phyloP scores from a whole-genome alignment of 2,329 filamentous ascomycete genomes.

The Ophiostoma montium region DNA sequence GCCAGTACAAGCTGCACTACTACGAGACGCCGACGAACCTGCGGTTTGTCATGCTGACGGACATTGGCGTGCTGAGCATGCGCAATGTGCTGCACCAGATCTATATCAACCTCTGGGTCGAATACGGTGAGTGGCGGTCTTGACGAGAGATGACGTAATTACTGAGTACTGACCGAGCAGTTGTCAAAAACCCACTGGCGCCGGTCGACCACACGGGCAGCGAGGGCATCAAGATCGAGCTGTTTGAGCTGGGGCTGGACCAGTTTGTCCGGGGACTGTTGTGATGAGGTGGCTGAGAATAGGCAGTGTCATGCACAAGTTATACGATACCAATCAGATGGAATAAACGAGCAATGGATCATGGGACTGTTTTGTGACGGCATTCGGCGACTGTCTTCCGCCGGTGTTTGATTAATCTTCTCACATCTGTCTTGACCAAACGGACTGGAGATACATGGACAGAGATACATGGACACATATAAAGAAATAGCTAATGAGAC shows the following conservation, averaged over 20 bases:
- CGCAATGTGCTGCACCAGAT: constrained; percentile 93
- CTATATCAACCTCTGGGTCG: constrained; percentile 94
- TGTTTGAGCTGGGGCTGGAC: constrained; percentile 60
- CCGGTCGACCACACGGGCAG: constrained; percentile 56
- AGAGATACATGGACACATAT: neutral
- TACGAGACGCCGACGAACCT: constrained; percentile 95
- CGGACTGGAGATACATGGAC: too few relatives aligned
- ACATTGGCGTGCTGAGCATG: constrained; percentile 79
- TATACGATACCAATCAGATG: neutral
- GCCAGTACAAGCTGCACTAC: constrained; percentile 95
- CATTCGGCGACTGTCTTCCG: neutral
- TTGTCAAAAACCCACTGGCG: constrained; percentile 56
- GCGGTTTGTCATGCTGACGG: constrained; percentile 93
- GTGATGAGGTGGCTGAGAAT: constrained; percentile 21
- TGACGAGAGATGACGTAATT: neutral
- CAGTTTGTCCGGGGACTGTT: constrained; percentile 59
- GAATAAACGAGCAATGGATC: neutral
- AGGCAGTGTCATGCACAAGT: neutral
- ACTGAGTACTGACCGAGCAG: constrained; percentile 16
- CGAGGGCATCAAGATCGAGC: constrained; percentile 54
- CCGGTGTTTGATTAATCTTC: too few relatives aligned
- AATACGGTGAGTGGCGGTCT: constrained; percentile 53
- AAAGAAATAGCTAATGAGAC: neutral
- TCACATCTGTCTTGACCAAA: too few relatives aligned
- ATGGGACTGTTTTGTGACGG: too few relatives aligned